A percentile compares a stretch with the other conserved stretches of the same genome.
phyloP scores from a whole-genome alignment of 306 rosid genomes.

The Casuarina equisetifolia region DNA sequence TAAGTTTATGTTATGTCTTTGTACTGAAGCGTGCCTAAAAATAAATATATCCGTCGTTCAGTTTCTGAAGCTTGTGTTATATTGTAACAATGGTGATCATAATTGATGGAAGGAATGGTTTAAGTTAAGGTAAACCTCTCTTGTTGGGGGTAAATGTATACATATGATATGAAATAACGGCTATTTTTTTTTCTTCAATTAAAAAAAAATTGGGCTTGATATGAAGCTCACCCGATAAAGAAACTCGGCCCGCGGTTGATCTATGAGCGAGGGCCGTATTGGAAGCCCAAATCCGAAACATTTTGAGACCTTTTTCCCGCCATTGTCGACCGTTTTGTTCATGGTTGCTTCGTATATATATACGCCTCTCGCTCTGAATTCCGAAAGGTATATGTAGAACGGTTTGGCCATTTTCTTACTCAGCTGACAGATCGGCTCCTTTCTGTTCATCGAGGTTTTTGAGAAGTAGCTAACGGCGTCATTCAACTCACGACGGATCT shows the following conservation, averaged over 20 bases:
- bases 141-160: too few species aligned
- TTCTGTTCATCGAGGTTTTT: slow-evolving; percentile 14
- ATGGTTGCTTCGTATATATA: background rate
- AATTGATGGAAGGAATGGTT: too few species aligned
- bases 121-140: too few species aligned
- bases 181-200: too few species aligned
- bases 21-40: background rate
- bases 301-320: slow-evolving; percentile 12
- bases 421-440: slow-evolving; percentile 13
- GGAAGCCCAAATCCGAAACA: background rate
- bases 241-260: background rate
- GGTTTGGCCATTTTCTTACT: background rate
- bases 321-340: background rate
- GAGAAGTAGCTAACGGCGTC: background rate
- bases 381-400: background rate
- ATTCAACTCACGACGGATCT: background rate
- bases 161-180: too few species aligned
- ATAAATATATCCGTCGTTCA: background rate
- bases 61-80: background rate
- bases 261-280: background rate
- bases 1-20: background rate
- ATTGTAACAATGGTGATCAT: too few species aligned
- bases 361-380: slow-evolving; percentile 13
- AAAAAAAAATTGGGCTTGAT: too few species aligned
- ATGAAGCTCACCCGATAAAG: background rate